phyloP scores from a whole-genome alignment of 163 green algal species.

The Chlamydomonas reinhardtii region DNA sequence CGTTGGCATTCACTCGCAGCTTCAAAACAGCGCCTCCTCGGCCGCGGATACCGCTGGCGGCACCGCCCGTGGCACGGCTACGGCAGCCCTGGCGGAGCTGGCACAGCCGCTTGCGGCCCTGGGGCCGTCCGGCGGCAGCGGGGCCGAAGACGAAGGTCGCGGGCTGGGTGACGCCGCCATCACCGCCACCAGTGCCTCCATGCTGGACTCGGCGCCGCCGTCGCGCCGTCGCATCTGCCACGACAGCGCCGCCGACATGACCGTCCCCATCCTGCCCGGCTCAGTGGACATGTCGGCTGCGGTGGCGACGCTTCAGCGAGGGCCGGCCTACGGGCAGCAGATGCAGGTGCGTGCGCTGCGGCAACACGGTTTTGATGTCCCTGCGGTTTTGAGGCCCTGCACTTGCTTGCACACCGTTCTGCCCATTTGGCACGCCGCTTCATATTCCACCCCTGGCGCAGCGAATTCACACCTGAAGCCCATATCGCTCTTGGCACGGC shows the following conservation, averaged over 20 bases:
- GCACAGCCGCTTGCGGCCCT: background rate
- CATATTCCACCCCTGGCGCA: no score
- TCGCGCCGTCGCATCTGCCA: background rate
- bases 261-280: slow-evolving; percentile 22
- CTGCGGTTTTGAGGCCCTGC: no score
- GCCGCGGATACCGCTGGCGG: background rate
- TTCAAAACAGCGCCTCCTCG: no score
- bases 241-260: slow-evolving; percentile 37
- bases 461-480: no score
- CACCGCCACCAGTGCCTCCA: background rate
- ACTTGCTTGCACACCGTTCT: no score
- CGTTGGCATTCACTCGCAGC: no score
- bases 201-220: background rate
- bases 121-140: no score
- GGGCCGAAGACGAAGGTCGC: no score
- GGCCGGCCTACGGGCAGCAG: slow-evolving; percentile 7
- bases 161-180: background rate
- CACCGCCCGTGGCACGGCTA: no score
- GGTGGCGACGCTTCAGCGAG: slow-evolving; percentile 23
- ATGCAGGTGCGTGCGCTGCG: slow-evolving; percentile 17
- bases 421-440: no score
- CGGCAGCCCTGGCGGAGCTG: background rate
- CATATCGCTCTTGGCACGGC: no score
- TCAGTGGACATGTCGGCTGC: slow-evolving; percentile 5
- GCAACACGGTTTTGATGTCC: no score